phyloP scores from a whole-genome alignment of 2,329 filamentous ascomycete species.

The Colletotrichum sp. region DNA sequence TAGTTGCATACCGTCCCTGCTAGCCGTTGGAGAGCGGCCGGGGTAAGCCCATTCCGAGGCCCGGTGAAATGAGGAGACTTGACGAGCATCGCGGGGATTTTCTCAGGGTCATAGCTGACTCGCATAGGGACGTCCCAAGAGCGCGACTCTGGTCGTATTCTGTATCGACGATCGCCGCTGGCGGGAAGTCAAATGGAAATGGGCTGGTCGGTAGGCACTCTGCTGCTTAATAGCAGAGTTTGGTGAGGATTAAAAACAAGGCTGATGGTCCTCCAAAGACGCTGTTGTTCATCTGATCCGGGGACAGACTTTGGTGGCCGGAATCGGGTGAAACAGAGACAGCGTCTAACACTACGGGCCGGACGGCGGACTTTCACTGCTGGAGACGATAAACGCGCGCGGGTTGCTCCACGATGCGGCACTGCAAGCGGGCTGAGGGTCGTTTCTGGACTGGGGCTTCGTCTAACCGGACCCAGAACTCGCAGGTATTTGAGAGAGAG shows the following conservation, averaged over 20 bases:
- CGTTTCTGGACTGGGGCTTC: not conserved
- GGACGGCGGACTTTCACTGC: not conserved
- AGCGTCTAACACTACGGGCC: not conserved
- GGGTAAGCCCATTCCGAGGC: not conserved
- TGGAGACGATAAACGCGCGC: not conserved
- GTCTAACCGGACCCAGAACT: not conserved
- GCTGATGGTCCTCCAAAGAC: not conserved
- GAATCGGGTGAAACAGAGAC: conserved; percentile 2
- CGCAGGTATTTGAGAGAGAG: not conserved
- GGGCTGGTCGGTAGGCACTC: not conserved
- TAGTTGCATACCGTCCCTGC: not conserved
- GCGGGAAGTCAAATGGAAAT: not conserved
- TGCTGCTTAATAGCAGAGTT: not conserved
- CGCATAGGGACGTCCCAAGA: not conserved
- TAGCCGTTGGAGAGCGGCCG: not conserved
- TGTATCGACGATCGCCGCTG: not conserved
- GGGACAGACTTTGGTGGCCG: not conserved
- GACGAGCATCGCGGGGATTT: not conserved
- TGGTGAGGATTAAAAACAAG: not conserved
- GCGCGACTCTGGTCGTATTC: not conserved
- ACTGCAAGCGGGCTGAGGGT: not conserved
- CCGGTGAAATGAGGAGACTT: not conserved
- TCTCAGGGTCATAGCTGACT: conserved; percentile 1
- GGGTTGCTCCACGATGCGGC: not conserved
- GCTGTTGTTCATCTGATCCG: not conserved